Evolutionary conservation across 2,329 filamentous ascomycete genomes (phyloP), one percentile per base, ranked within the genome.

Genomic region (Monosporascus sp.): DNA sequence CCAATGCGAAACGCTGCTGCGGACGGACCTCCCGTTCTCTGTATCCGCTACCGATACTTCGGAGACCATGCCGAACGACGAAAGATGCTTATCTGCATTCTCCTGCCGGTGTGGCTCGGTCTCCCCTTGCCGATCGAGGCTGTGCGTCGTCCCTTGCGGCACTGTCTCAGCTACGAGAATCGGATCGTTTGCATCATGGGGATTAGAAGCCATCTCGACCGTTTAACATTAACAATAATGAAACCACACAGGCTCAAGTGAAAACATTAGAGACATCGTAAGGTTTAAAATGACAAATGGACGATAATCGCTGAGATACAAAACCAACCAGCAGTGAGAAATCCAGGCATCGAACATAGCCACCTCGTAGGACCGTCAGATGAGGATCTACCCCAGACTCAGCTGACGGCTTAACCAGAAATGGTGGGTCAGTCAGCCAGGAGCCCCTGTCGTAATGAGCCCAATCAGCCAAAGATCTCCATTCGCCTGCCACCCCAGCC

Each of bases 1-100:
- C 64, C 61, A 65, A 51, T 67, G 64, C 20, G 67, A 70, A 20
- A 54, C 55, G 50, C 62, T 67, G 20, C 59, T 65, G 22, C 60
- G 56, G 17, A 49, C 19, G 17, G 61, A 64, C 31, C 63, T 64
- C 37, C 59, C 60, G 34, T 45, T 47, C 45, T 56, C 51, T 37
- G 40, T 16, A 17, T 27, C 43, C 1, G 24, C 22, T 19, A 20
- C 43, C 1, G 24, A 17, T 19, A 20, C 31, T 11, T 43, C 48
- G 7, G 20, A 24, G 16, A 45, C 48, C 22, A 20, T 20, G 17
- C 47, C 36, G 6, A 36, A 16, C 9, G 46, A 24, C 26, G 24
- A 11, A 20, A n/a, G 19, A 20, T 27, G 38, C 36, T 27, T 19
- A 47, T 38, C n/a, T 27, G 43, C 24, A 38, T 36, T 24, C 43